Conservation (phyloP, 2,329 filamentous ascomycete genomes). For the Scedosporium minutisporum region DNA sequence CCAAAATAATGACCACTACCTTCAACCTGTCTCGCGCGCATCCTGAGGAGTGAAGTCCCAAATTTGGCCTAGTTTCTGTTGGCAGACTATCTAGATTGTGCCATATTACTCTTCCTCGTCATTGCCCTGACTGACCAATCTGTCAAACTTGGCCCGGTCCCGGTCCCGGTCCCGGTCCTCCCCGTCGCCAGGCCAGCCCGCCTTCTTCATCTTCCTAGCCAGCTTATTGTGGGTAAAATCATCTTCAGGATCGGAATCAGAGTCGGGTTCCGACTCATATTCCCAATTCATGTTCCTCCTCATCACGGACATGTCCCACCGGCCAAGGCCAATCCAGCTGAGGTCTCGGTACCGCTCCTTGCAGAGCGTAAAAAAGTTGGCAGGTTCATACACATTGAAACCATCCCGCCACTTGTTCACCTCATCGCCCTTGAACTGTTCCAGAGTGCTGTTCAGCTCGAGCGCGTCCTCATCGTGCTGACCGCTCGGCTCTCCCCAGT, state of each 20-base stretch:
- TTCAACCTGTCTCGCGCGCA: too few species aligned
- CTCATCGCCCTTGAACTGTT: background rate
- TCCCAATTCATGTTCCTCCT: slow-evolving; percentile 6
- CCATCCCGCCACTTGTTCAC: slow-evolving; percentile 2
- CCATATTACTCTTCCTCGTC: background rate
- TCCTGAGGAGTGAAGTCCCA: too few species aligned
- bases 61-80: background rate
- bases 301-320: background rate
- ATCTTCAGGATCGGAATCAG: slow-evolving; percentile 5
- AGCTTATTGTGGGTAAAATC: slow-evolving; percentile 6
- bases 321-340: slow-evolving; percentile 7
- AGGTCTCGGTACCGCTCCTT: slow-evolving; percentile 9
- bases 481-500: background rate
- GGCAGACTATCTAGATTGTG: background rate
- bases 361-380: slow-evolving; percentile 9
- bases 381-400: slow-evolving; percentile 9
- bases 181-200: slow-evolving; percentile 10
- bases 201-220: slow-evolving; percentile 9
- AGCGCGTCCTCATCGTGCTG: background rate
- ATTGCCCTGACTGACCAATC: background rate
- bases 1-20: too few species aligned
- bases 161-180: slow-evolving; percentile 3
- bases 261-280: slow-evolving; percentile 2
- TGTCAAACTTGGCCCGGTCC: slow-evolving; percentile 8
- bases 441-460: background rate